These are phyloP conservation scores for Pleurotus tuber-regium DNA, from an alignment of 768 basidiomycete genomes.

Conservation along the genomic window DNA sequence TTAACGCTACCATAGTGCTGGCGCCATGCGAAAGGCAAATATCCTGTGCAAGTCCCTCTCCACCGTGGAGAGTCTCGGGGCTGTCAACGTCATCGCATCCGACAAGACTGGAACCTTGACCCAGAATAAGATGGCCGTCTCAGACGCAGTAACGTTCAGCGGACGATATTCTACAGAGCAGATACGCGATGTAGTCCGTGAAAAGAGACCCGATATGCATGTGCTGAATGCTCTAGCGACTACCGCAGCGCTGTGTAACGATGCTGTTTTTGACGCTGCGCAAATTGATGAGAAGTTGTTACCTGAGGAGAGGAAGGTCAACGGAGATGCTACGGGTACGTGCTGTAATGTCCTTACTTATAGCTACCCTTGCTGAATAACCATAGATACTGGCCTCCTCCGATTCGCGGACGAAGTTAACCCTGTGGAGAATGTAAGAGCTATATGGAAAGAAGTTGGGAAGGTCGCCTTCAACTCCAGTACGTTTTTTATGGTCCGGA, in stretches of 20 bases:
- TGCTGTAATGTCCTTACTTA: background rate
- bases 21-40: conserved; percentile 48
- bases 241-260: conserved; percentile 51
- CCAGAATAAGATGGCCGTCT: conserved; percentile 56
- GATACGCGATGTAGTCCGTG: background rate
- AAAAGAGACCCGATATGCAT: conserved; percentile 15
- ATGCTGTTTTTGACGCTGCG: conserved; percentile 38
- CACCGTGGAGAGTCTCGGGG: conserved; percentile 66
- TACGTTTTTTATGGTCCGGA: conserved; percentile 1
- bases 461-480: conserved; percentile 41
- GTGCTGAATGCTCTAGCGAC: conserved; percentile 31
- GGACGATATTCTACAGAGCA: conserved; percentile 26
- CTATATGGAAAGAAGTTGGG: conserved; percentile 33
- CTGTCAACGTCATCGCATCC: conserved; percentile 50
- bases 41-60: conserved; percentile 55
- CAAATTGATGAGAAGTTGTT: conserved; percentile 19
- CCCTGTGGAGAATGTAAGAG: conserved; percentile 23
- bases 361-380: background rate
- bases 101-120: conserved; percentile 68
- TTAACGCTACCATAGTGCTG: conserved; percentile 22
- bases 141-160: conserved; percentile 39
- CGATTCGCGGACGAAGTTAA: conserved; percentile 40
- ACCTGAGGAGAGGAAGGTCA: conserved; percentile 25
- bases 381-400: conserved; percentile 49
- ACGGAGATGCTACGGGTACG: conserved; percentile 56